phyloP scores from a whole-genome alignment of 352 stramenopile species.

The Globisporangium paddicum region DNA sequence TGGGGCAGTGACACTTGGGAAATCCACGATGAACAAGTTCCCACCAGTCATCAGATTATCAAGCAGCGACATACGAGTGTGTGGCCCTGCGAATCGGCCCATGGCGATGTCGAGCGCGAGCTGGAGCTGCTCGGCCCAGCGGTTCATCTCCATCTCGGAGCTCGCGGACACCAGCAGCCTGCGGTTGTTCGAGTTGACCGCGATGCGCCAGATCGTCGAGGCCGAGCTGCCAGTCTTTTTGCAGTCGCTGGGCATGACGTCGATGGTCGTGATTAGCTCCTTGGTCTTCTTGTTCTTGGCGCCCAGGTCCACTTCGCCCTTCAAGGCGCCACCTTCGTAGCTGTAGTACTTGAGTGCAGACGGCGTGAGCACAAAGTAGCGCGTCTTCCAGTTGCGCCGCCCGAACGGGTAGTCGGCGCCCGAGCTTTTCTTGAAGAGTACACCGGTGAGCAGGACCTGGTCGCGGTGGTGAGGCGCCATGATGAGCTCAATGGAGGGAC shows the following conservation, averaged over 20 bases:
- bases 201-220: slow-evolving; percentile 47
- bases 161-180: slow-evolving; percentile 29
- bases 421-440: slow-evolving; percentile 51
- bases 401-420: slow-evolving; percentile 31
- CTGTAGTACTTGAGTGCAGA: slow-evolving; percentile 28
- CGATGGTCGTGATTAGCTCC: slow-evolving; percentile 17
- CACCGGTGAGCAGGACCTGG: slow-evolving; percentile 21
- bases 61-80: slow-evolving; percentile 1
- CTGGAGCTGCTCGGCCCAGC: slow-evolving; percentile 34
- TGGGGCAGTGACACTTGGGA: not conserved
- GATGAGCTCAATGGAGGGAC: not conserved
- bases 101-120: slow-evolving; percentile 24
- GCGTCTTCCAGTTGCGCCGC: slow-evolving; percentile 48
- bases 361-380: slow-evolving; percentile 43
- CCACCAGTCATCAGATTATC: not conserved
- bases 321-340: slow-evolving; percentile 28
- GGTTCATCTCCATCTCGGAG: slow-evolving; percentile 44
- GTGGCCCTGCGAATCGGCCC: not conserved
- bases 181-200: slow-evolving; percentile 27
- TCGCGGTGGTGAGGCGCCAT: not conserved
- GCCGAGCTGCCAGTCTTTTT: slow-evolving; percentile 41
- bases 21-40: slow-evolving; percentile 4
- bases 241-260: slow-evolving; percentile 38
- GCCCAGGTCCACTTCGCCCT: slow-evolving; percentile 29
- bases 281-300: not conserved